Conservation (phyloP, 768 basidiomycete species). For the Mycena floridula region DNA sequence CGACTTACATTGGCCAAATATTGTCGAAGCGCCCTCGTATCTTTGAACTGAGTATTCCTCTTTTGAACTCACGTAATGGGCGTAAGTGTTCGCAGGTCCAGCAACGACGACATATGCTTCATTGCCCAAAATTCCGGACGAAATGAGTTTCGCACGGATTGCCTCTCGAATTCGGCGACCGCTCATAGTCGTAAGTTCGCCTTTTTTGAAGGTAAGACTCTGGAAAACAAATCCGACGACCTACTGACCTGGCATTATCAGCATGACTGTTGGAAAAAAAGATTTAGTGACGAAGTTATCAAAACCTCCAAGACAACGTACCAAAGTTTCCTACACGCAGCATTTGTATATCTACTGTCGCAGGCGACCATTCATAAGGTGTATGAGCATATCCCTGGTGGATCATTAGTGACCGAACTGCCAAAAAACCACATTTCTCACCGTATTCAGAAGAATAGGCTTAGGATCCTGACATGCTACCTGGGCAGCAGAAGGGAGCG, state of each 20-base stretch:
- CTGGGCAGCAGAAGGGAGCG: conserved; percentile 55
- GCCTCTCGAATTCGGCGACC: conserved; percentile 71
- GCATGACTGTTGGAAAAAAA: conserved; percentile 38
- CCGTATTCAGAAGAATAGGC: conserved; percentile 72
- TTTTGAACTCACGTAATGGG: conserved; percentile 64
- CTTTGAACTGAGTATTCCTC: conserved; percentile 74
- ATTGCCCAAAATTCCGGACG: conserved; percentile 53
- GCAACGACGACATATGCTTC: conserved; percentile 73
- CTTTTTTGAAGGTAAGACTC: conserved; percentile 18
- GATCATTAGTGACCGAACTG: not conserved
- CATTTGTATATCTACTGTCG: conserved; percentile 72
- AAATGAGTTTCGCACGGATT: conserved; percentile 57
- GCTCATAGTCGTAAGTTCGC: conserved; percentile 80
- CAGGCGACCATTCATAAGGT: conserved; percentile 74
- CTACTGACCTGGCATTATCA: conserved; percentile 58
- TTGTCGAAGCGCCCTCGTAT: conserved; percentile 77
- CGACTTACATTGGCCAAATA: conserved; percentile 68
- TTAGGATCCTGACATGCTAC: conserved; percentile 70
- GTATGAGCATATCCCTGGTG: conserved; percentile 52
- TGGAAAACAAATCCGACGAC: conserved; percentile 33
- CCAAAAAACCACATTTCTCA: conserved; percentile 23
- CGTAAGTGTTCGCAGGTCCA: conserved; percentile 80
- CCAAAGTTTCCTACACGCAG: conserved; percentile 68
- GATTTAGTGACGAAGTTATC: not conserved
- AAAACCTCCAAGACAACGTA: conserved; percentile 16